Percentiles rank a stretch among this genome's conserved stretches.
phyloP scores from a whole-genome alignment of 768 basidiomycete genomes.

The Collybia nuda region DNA sequence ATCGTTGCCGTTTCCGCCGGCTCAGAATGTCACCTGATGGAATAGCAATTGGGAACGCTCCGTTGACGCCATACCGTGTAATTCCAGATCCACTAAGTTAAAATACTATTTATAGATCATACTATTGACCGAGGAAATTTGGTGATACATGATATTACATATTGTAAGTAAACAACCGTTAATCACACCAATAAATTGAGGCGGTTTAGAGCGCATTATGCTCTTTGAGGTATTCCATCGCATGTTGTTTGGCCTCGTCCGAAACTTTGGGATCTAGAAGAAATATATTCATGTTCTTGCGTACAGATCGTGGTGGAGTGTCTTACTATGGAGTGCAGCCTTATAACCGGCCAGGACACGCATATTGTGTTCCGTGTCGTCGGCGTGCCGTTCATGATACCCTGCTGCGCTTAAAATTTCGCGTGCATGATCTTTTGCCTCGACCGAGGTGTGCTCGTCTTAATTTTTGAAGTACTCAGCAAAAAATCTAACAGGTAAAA shows the following conservation, averaged over 20 bases:
- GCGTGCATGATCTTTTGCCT: constrained; percentile 53
- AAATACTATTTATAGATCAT: no score
- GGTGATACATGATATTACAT: no score
- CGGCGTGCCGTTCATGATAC: background rate
- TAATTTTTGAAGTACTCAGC: background rate
- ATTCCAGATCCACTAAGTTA: no score
- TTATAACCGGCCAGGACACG: constrained; percentile 6
- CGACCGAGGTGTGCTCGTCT: constrained; percentile 45
- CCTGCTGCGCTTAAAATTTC: constrained; percentile 44
- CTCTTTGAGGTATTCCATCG: constrained; percentile 8
- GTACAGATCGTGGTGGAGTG: background rate
- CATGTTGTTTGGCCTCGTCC: constrained; percentile 7
- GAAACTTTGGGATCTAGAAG: constrained; percentile 10
- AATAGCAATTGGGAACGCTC: no score
- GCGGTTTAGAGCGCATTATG: constrained; percentile 6
- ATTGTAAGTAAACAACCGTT: no score
- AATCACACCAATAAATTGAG: background rate
- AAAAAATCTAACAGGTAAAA: background rate
- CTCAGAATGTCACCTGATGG: no score
- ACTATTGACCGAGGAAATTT: no score
- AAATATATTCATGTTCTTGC: background rate
- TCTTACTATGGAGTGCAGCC: constrained; percentile 4
- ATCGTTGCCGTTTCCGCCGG: no score
- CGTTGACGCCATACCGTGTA: no score
- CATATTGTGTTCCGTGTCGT: background rate